A percentile compares a stretch with the other conserved stretches of the same genome.
Evolutionary conservation across 139 green algal genomes (phyloP).

Genomic region (Nannochloris sp.): DNA sequence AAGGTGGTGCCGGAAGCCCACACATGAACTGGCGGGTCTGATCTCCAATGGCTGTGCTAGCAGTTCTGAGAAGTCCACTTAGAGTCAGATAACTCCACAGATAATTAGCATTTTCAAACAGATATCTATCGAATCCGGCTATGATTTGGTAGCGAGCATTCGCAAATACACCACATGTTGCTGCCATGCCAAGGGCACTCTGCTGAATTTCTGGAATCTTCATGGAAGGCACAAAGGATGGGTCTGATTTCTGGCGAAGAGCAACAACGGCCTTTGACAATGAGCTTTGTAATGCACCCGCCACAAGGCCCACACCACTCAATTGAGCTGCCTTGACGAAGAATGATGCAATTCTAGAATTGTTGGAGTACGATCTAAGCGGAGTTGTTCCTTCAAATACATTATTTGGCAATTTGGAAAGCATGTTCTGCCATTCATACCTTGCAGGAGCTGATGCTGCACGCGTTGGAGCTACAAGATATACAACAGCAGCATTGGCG

Average conservation of each 20-base stretch:
- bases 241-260: constrained; percentile 32
- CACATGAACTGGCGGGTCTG: constrained; percentile 28
- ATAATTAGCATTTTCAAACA: constrained; percentile 69
- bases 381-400: constrained; percentile 75
- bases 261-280: constrained; percentile 35
- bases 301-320: constrained; percentile 66
- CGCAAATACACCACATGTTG: constrained; percentile 66
- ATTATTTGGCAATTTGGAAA: constrained; percentile 66
- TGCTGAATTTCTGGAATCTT: constrained; percentile 53
- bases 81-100: constrained; percentile 64
- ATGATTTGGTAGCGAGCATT: constrained; percentile 91
- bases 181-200: constrained; percentile 60
- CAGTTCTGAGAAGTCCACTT: constrained; percentile 18
- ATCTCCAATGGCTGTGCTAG: constrained; percentile 28
- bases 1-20: constrained; percentile 6
- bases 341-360: constrained; percentile 53
- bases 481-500: constrained; percentile 78
- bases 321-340: constrained; percentile 79
- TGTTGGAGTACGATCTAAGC: constrained; percentile 61
- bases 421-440: constrained; percentile 69
- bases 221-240: constrained; percentile 60
- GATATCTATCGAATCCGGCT: constrained; percentile 77
- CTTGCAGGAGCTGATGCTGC: constrained; percentile 34
- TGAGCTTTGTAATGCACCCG: constrained; percentile 32
- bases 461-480: constrained; percentile 74